Conservation (phyloP, 1,139 yeast species). For the Kluyveromyces sp. region DNA sequence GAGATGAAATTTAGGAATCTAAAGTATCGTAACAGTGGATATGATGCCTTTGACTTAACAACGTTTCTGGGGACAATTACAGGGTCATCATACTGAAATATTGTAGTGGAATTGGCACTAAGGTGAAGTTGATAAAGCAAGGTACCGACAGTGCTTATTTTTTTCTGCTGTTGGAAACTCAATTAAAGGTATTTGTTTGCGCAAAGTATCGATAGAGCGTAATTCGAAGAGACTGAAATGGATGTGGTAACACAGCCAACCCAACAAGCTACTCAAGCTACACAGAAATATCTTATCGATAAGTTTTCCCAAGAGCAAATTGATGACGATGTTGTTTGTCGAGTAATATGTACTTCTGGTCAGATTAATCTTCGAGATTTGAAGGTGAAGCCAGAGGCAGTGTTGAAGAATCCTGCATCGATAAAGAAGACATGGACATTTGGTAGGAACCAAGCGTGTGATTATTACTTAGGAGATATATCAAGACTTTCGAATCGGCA, state of each 20-base stretch:
- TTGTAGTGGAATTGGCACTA: too few species aligned
- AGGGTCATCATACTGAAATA: too few species aligned
- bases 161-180: too few species aligned
- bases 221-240: constrained; percentile 8
- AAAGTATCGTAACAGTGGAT: too few species aligned
- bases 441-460: constrained; percentile 62
- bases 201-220: too few species aligned
- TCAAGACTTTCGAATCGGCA: constrained; percentile 72
- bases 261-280: constrained; percentile 63
- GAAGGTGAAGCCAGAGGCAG: constrained; percentile 31
- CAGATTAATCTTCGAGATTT: constrained; percentile 43
- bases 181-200: too few species aligned
- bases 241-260: constrained; percentile 38
- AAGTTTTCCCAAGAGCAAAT: constrained; percentile 34
- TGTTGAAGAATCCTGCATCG: constrained; percentile 18
- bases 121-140: too few species aligned
- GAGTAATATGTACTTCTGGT: constrained; percentile 64
- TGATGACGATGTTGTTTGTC: constrained; percentile 39
- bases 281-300: constrained; percentile 33
- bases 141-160: too few species aligned
- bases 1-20: too few species aligned
- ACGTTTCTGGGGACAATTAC: too few species aligned
- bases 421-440: constrained; percentile 55
- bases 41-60: too few species aligned
- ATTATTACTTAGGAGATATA: constrained; percentile 55